phyloP scores from a whole-genome alignment of 352 stramenopile species.

The Pythium scleroteichum region DNA sequence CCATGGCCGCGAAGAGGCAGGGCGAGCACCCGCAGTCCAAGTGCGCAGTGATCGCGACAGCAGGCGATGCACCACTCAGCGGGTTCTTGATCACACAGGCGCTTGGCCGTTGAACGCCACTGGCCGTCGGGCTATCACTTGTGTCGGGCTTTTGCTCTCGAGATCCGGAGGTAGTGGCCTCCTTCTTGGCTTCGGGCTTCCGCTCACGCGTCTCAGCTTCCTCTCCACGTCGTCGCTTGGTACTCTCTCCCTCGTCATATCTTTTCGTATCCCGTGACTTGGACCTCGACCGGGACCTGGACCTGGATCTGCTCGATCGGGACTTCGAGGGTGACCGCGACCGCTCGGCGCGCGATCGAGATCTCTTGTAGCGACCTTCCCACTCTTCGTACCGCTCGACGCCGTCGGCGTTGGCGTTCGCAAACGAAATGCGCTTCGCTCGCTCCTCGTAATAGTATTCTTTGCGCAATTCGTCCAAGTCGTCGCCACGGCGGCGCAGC shows the following conservation, averaged over 20 bases:
- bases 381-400: neutral
- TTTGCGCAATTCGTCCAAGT: neutral
- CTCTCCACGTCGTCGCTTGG: neutral
- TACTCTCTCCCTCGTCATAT: neutral
- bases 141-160: no score
- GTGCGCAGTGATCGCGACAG: neutral
- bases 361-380: neutral
- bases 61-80: neutral
- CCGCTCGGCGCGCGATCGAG: neutral
- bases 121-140: neutral
- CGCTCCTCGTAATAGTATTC: conserved; percentile 21
- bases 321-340: neutral
- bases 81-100: neutral
- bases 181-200: neutral
- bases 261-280: neutral
- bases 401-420: conserved; percentile 7
- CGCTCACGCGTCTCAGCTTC: neutral
- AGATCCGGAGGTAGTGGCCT: neutral
- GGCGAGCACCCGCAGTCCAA: conserved; percentile 11
- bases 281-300: neutral
- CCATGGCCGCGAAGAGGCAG: conserved; percentile 16
- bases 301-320: neutral
- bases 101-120: neutral
- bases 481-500: neutral
- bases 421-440: conserved; percentile 24